phyloP scores from a whole-genome alignment of 306 rosid genomes.

The Hippophae rhamnoides region DNA sequence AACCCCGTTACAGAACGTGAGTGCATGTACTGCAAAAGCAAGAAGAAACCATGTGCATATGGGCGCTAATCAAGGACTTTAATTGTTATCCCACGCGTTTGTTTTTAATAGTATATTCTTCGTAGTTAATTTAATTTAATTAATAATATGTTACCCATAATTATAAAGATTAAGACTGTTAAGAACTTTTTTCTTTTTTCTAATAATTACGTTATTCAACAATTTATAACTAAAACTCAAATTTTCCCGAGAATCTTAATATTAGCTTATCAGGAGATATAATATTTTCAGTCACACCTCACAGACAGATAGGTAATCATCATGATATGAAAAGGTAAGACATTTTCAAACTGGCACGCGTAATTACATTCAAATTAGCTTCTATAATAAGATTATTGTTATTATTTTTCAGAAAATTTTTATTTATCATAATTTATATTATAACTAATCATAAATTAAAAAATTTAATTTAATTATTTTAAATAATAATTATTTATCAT shows the following conservation, averaged over 20 bases:
- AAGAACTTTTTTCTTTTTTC: too few relatives aligned
- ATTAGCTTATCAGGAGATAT: too few relatives aligned
- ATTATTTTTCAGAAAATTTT: too few relatives aligned
- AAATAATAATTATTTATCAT: too few relatives aligned
- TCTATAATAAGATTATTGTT: background rate
- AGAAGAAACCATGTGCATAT: slow-evolving; percentile 17
- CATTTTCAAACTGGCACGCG: slow-evolving; percentile 21
- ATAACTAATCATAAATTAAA: too few relatives aligned
- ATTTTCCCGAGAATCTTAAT: too few relatives aligned
- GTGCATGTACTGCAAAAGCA: background rate
- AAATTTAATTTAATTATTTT: too few relatives aligned
- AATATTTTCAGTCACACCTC: too few relatives aligned
- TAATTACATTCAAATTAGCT: background rate
- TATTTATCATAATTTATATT: too few relatives aligned
- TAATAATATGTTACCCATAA: background rate
- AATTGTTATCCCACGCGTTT: slow-evolving; percentile 27
- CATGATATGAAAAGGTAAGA: background rate
- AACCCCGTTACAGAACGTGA: slow-evolving; percentile 3
- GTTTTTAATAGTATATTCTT: background rate
- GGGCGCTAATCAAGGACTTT: slow-evolving; percentile 13
- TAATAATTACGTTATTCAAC: too few relatives aligned
- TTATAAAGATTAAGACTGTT: too few relatives aligned
- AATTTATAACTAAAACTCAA: too few relatives aligned
- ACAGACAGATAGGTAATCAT: background rate
- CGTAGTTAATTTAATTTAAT: background rate